phyloP scores from a whole-genome alignment of 768 basidiomycete species.

The Nidularia sp. region DNA sequence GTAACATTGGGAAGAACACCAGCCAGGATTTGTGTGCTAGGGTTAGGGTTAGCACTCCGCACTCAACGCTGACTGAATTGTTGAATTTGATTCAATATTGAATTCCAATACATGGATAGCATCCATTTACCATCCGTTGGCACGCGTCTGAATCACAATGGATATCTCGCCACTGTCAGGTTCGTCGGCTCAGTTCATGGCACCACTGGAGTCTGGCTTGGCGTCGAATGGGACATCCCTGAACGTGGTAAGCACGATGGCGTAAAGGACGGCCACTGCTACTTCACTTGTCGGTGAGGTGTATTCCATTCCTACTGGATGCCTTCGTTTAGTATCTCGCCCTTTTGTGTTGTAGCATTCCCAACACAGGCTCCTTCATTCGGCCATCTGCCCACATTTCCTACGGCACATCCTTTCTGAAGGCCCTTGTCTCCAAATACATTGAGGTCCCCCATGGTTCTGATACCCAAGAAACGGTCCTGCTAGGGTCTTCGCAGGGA shows the following conservation, averaged over 20 bases:
- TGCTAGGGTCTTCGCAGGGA: slow-evolving; percentile 79
- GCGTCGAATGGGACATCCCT: slow-evolving; percentile 95
- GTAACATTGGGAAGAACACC: too few species aligned
- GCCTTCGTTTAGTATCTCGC: slow-evolving; percentile 8
- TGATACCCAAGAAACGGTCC: slow-evolving; percentile 52
- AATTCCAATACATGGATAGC: background rate
- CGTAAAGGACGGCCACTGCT: slow-evolving; percentile 66
- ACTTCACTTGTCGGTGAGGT: slow-evolving; percentile 76
- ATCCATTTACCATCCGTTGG: slow-evolving; percentile 35
- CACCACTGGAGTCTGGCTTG: slow-evolving; percentile 77
- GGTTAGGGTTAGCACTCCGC: too few species aligned
- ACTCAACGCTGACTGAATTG: too few species aligned
- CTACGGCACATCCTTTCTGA: slow-evolving; percentile 68
- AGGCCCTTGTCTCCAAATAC: slow-evolving; percentile 77
- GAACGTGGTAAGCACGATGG: slow-evolving; percentile 86
- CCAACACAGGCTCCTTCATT: slow-evolving; percentile 75
- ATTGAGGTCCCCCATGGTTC: slow-evolving; percentile 56
- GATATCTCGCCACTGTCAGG: slow-evolving; percentile 63
- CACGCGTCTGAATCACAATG: slow-evolving; percentile 50
- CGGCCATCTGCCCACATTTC: slow-evolving; percentile 57
- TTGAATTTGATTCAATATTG: too few species aligned
- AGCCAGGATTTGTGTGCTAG: too few species aligned
- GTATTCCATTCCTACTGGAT: background rate
- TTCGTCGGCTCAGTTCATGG: slow-evolving; percentile 63
- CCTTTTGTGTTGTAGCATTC: slow-evolving; percentile 36